These are phyloP conservation scores for Phaeodactylum tricornutum DNA, from an alignment of 108 stramenopile species.

Conservation along the genomic window DNA sequence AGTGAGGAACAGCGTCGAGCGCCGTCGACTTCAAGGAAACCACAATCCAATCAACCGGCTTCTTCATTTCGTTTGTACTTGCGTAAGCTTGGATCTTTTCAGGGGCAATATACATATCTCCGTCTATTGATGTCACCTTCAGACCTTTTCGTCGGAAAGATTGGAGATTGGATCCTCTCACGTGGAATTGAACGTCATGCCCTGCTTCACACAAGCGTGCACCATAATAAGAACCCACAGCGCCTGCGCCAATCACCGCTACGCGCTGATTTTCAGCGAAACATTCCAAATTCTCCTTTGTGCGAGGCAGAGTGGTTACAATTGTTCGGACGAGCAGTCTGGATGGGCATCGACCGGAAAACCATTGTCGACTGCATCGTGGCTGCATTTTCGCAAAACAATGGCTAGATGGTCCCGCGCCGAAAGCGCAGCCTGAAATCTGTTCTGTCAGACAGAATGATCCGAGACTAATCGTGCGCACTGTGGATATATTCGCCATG, in stretches of 20 bases:
- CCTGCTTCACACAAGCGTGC: constrained; percentile 65
- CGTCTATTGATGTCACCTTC: constrained; percentile 43
- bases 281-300: no score
- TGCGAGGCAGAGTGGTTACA: no score
- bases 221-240: constrained; percentile 64
- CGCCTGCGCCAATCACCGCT: constrained; percentile 53
- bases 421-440: no score
- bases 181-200: constrained; percentile 59
- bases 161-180: constrained; percentile 48
- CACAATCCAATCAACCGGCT: constrained; percentile 76
- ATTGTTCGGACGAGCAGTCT: no score
- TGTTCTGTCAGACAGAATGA: no score
- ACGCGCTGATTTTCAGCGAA: no score
- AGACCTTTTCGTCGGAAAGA: constrained; percentile 34
- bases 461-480: no score
- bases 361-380: no score
- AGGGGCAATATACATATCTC: constrained; percentile 58
- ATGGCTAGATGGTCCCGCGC: no score
- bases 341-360: no score
- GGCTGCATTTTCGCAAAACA: no score
- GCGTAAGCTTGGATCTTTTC: constrained; percentile 40
- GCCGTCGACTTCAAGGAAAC: constrained; percentile 59
- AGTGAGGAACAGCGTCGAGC: constrained; percentile 39
- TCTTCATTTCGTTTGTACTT: constrained; percentile 20
- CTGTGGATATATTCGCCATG: no score